Base-by-base conservation (phyloP, 2,329 filamentous ascomycete species). In the Xylariaceae sp. region DNA sequence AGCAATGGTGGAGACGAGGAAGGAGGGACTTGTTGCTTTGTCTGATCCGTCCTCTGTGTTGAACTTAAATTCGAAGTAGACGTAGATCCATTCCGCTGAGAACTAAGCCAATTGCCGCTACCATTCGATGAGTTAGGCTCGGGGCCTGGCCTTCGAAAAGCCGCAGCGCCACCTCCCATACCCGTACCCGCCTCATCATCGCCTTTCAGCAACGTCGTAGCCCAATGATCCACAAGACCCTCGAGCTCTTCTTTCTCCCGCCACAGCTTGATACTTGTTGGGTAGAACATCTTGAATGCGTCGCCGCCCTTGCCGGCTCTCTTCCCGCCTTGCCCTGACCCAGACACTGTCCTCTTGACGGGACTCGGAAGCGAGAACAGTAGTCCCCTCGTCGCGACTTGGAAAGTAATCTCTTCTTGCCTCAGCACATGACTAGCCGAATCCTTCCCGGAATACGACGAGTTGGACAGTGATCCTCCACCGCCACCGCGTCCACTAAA, bases 341-440 rank as follows among this genome's bases (percentile, higher is more conserved):
- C 55, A 58, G 64, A 60, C 56, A 71, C 64, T 74, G 74, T 76
- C n/a, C 83, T 77, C 63, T 88, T 92, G 8, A 98, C 93, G 0
- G 92, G 92, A 56, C 80, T 80, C 2, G 93, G 93, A 2, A 98
- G 75, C 8, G 83, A 84, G 63, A 95, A 95, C 0, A 96, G 68
- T 40, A 97, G 69, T 1, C 93, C 93, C 11, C 91, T 82, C 0
- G 95, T 88, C 4, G 90, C 90, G 16, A 92, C 83, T 54, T 98
- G 88, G 54, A 96, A 97, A 20, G 86, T 84, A 62, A 98, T 91
- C 61, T 98, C 93, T 52, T 96, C 90, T 65, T 97, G 92, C 6
- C 91, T 83, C 8, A 97, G 69, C 12, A 84, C 76, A 49, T 96
- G 92, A 42, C 82, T 80, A 17, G 78, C 79, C 1, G 76, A 73